Evolutionary conservation across 345 rosid species (phyloP), one percentile per base, ranked within the genome.

Genomic region (Ceriops decandra): DNA sequence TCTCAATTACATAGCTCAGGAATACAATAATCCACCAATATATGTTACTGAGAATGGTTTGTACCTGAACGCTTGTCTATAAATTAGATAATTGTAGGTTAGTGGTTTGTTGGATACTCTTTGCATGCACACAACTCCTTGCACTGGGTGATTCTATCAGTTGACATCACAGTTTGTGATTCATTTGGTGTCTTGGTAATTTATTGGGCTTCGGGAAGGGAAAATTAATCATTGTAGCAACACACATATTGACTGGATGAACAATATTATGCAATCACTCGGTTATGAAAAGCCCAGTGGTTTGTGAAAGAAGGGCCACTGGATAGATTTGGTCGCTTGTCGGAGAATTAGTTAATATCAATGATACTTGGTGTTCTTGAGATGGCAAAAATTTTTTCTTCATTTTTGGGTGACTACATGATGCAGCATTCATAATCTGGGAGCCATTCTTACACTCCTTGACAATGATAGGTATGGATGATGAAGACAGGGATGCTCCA

Each of bases 401-500:
- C 4, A 2, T 7, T 38, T 38, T 38, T 10, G 46, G 46, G 15
- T 10, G 15, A 38, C 46, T 0, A 11, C 2, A 10, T 0, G 11
- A 38, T 38, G 16, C 20, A 1, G 33, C 7, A 9, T 53, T 24
- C n/a, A 32, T 62, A 57, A 58, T 62, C 31, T 52, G 30, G 26
- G 10, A 58, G 5, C 26, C 52, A 9, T 22, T 19, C 54, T 49
- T 47, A 36, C 6, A 38, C 56, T 21, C 3, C 66, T 60, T 66
- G 60, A 62, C 84, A 93, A 97, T 68, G 60, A 62, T 82, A 93
- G 98, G 98, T 57, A 93, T 93, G 95, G 98, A 93, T 74, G 97
- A 93, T 58, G 92, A 89, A 81, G 91, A 93, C 7, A 71, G 81
- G 7, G 85, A 79, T 75, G 76, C 76, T 28, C 87, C 92, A 13